Conservation (phyloP, 2,329 filamentous ascomycete genomes). For the Dactylonectria estremocensis region DNA sequence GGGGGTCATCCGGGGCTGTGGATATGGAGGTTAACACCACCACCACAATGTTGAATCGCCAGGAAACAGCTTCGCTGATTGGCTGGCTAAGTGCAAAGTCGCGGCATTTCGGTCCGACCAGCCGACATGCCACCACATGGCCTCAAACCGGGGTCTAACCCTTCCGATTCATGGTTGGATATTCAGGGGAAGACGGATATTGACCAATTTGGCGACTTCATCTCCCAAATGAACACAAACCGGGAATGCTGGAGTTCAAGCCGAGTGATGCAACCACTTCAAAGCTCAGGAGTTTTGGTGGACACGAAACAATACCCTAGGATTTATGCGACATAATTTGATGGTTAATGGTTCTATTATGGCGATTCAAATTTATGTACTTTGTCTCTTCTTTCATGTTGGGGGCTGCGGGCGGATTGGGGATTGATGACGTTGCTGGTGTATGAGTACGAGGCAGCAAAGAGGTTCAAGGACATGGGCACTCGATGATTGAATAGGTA, state of each 20-base stretch:
- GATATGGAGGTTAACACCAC: slow-evolving; percentile 16
- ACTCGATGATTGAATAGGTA: slow-evolving; percentile 1
- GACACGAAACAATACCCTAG: background rate
- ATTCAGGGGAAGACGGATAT: slow-evolving; percentile 21
- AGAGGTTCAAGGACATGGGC: background rate
- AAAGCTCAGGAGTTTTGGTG: background rate
- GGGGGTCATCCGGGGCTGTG: slow-evolving; percentile 36
- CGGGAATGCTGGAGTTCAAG: slow-evolving; percentile 18
- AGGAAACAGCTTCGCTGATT: slow-evolving; percentile 36
- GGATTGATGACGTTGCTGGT: background rate
- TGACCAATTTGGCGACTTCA: slow-evolving; percentile 20
- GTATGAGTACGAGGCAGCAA: background rate
- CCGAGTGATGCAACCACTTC: background rate
- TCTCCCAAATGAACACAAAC: slow-evolving; percentile 15
- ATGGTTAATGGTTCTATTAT: background rate
- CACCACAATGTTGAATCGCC: slow-evolving; percentile 2
- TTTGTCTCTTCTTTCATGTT: background rate
- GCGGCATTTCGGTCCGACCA: slow-evolving; percentile 41
- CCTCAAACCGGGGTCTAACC: slow-evolving; percentile 20
- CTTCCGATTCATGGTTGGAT: slow-evolving; percentile 14
- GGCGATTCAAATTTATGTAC: slow-evolving; percentile 1
- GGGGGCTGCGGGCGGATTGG: background rate
- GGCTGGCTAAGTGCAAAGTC: slow-evolving; percentile 25
- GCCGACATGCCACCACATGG: slow-evolving; percentile 30
- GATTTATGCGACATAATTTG: background rate